phyloP scores from a whole-genome alignment of 1,284 basidiomycete species.

The Microbotryomycetes sp. region DNA sequence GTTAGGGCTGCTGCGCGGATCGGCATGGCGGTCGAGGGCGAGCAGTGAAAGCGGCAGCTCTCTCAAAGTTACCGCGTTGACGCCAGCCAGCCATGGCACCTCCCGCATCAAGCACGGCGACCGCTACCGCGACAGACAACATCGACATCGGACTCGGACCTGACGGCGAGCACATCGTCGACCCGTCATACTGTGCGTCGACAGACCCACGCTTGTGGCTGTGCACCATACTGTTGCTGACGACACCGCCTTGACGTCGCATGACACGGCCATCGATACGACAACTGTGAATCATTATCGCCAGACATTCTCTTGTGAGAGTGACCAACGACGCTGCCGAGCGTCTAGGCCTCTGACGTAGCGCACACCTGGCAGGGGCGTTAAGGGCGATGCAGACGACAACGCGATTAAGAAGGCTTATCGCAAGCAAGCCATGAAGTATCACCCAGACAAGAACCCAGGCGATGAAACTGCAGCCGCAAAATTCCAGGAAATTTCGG shows the following conservation, averaged over 20 bases:
- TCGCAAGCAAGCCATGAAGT: slow-evolving; percentile 47
- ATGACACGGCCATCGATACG: no score
- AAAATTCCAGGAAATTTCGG: slow-evolving; percentile 91
- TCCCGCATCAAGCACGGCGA: not conserved
- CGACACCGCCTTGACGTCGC: no score
- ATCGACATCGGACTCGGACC: slow-evolving; percentile 1
- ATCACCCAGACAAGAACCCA: slow-evolving; percentile 88
- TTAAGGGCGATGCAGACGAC: slow-evolving; percentile 14
- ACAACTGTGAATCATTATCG: no score
- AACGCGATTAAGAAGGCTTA: slow-evolving; percentile 56
- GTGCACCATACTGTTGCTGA: not conserved
- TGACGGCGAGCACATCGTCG: slow-evolving; percentile 11
- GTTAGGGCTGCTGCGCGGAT: not conserved
- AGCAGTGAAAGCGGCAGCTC: no score
- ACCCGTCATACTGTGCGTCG: slow-evolving; percentile 2
- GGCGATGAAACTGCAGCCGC: slow-evolving; percentile 27
- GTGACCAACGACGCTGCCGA: no score
- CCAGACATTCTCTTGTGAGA: no score
- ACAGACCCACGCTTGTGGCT: no score
- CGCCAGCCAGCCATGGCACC: not conserved
- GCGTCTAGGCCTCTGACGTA: no score
- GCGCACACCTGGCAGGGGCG: no score
- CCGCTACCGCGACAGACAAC: not conserved
- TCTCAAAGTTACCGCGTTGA: no score
- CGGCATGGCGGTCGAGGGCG: not conserved